Conservation (phyloP, 2,329 filamentous ascomycete genomes). For the Fusarium xyrophilum region DNA sequence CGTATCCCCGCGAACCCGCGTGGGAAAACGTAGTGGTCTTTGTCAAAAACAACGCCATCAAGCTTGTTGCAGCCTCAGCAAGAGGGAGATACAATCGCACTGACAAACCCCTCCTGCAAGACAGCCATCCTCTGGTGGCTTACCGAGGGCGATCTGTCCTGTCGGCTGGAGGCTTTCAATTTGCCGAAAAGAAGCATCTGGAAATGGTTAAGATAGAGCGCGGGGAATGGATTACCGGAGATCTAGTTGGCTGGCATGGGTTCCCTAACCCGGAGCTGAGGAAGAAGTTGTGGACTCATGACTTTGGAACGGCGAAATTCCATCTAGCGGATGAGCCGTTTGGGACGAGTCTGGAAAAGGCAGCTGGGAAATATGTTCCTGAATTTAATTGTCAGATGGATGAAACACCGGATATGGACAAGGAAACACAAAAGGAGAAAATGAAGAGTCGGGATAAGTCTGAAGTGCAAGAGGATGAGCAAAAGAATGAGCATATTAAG, state of each 20-base stretch:
- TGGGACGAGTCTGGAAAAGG: background rate
- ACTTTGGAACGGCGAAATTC: background rate
- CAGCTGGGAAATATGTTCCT: background rate
- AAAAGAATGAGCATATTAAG: background rate
- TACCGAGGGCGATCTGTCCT: too few relatives aligned
- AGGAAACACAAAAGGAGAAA: background rate
- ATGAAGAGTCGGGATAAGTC: accelerated
- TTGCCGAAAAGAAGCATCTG: background rate
- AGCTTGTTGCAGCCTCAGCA: background rate
- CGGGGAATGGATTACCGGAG: background rate
- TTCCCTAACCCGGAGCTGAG: background rate
- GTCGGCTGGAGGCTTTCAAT: background rate
- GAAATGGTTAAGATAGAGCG: background rate
- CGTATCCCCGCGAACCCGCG: too few relatives aligned
- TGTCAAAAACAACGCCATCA: background rate
- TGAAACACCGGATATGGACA: background rate
- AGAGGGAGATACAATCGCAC: accelerated
- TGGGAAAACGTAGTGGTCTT: background rate
- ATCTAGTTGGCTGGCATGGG: background rate
- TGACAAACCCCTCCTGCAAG: background rate
- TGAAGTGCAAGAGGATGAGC: background rate
- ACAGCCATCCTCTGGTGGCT: background rate
- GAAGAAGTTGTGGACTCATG: accelerated
- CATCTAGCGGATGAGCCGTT: background rate
- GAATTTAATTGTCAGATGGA: background rate